phyloP scores from a whole-genome alignment of 2,329 filamentous ascomycete species.

The Paraconiothyrium sp. region DNA sequence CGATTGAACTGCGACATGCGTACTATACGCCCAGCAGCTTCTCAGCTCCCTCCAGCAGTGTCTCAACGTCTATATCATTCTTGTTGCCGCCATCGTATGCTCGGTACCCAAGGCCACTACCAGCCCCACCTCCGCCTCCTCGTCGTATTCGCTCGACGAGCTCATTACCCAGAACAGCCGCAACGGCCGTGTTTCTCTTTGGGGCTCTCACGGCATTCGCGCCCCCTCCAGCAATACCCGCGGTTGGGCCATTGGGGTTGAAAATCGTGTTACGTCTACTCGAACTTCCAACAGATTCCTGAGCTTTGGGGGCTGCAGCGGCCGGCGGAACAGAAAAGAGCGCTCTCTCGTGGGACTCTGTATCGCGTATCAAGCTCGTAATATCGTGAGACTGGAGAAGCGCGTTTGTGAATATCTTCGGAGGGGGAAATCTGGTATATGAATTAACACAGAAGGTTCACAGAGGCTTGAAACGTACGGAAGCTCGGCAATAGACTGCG shows the following conservation, averaged over 20 bases:
- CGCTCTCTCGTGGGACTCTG: constrained; percentile 91
- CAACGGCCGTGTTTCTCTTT: constrained; percentile 82
- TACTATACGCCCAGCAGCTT: constrained; percentile 89
- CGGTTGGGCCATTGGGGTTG: constrained; percentile 46
- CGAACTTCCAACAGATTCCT: constrained; percentile 54
- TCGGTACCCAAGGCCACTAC: constrained; percentile 56
- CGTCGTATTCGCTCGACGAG: constrained; percentile 81
- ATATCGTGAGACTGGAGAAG: constrained; percentile 90
- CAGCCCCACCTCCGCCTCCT: constrained; percentile 64
- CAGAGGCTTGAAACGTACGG: constrained; percentile 42
- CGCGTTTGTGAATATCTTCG: constrained; percentile 96
- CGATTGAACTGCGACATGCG: constrained; percentile 34
- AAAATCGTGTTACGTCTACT: constrained; percentile 61
- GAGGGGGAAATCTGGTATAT: constrained; percentile 76
- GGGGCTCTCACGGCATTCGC: constrained; percentile 62
- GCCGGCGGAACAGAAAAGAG: constrained; percentile 90
- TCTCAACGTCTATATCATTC: constrained; percentile 85
- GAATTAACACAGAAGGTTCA: constrained; percentile 24
- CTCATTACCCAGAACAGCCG: constrained; percentile 86
- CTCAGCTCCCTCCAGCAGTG: constrained; percentile 85
- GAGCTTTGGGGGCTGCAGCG: constrained; percentile 57
- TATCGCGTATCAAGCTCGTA: constrained; percentile 92
- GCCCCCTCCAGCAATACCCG: constrained; percentile 48
- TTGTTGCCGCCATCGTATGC: constrained; percentile 58
- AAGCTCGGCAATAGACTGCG: constrained; percentile 58